phyloP scores from a whole-genome alignment of 352 stramenopile genomes.

The Thraustotheca clavata region DNA sequence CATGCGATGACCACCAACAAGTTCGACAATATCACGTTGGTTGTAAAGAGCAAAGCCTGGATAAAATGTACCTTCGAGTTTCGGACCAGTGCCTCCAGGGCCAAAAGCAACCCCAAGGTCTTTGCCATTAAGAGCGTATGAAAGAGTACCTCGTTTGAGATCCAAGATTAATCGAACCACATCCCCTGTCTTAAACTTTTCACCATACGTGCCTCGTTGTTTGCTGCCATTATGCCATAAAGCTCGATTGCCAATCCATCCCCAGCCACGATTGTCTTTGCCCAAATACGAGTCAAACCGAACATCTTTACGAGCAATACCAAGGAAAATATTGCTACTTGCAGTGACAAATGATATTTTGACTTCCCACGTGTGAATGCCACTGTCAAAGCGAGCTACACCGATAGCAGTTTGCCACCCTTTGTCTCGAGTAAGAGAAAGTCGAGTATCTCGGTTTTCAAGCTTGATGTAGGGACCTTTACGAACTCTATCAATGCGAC shows the following conservation, averaged over 20 bases:
- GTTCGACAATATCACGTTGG: conserved; percentile 76
- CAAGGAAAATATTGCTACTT: conserved; percentile 87
- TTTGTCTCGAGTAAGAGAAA: conserved; percentile 80
- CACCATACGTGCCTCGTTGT: conserved; percentile 81
- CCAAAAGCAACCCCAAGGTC: conserved; percentile 84
- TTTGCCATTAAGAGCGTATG: conserved; percentile 84
- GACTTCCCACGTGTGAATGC: conserved; percentile 84
- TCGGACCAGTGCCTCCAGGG: conserved; percentile 69
- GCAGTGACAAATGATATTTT: conserved; percentile 79
- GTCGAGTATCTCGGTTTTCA: conserved; percentile 70
- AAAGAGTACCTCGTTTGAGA: conserved; percentile 70
- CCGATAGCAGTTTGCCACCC: conserved; percentile 84
- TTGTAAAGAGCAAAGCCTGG: conserved; percentile 83
- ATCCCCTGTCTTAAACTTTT: conserved; percentile 87
- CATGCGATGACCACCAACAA: conserved; percentile 75
- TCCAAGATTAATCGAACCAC: conserved; percentile 77
- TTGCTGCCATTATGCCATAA: conserved; percentile 88
- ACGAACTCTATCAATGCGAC: conserved; percentile 70
- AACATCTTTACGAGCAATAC: conserved; percentile 74
- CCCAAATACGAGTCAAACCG: conserved; percentile 83
- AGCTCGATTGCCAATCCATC: conserved; percentile 85
- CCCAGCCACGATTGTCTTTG: conserved; percentile 88
- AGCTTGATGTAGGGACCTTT: conserved; percentile 86
- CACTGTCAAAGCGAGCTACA: conserved; percentile 77
- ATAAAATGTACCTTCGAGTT: conserved; percentile 82